phyloP scores from a whole-genome alignment of 768 basidiomycete genomes.

The Boletus barrowsii region DNA sequence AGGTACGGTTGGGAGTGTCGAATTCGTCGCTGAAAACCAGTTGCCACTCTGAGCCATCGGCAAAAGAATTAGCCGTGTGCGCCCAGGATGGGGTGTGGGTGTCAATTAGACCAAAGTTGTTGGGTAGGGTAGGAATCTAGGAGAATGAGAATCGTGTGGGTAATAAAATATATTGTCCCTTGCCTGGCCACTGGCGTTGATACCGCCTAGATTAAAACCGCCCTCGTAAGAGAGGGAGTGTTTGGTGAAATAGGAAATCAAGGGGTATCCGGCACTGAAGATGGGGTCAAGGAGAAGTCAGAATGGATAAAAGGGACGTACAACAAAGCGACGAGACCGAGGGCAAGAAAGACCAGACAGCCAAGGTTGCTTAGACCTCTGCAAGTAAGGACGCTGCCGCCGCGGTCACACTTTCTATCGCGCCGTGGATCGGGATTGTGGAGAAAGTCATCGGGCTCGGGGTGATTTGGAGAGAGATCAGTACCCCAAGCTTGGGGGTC shows the following conservation, averaged over 20 bases:
- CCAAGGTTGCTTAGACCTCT: conserved; percentile 73
- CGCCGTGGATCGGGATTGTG: conserved; percentile 70
- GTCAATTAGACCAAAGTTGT: conserved; percentile 75
- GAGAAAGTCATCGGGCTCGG: conserved; percentile 67
- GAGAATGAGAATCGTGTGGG: background rate
- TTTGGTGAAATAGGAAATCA: conserved; percentile 54
- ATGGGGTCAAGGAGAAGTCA: background rate
- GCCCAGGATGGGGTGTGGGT: conserved; percentile 63
- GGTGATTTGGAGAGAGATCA: conserved; percentile 52
- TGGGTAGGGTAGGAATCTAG: conserved; percentile 55
- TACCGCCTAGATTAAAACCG: conserved; percentile 74
- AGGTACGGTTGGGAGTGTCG: conserved; percentile 72
- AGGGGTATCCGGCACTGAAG: conserved; percentile 59
- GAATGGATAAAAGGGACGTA: conserved; percentile 30
- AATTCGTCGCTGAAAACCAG: conserved; percentile 92
- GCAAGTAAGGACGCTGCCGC: conserved; percentile 59
- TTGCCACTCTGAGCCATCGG: conserved; percentile 51
- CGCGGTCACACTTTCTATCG: conserved; percentile 51
- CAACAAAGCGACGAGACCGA: conserved; percentile 60
- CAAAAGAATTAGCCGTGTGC: conserved; percentile 52
- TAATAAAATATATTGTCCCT: conserved; percentile 5
- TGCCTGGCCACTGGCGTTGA: conserved; percentile 72
- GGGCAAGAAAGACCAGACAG: conserved; percentile 55
- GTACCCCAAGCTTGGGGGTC: conserved; percentile 74
- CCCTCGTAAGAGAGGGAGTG: conserved; percentile 46